A percentile compares a stretch with the other conserved stretches of the same genome.
phyloP scores from a whole-genome alignment of 148 eudicot species.

The Chenopodium quinoa region DNA sequence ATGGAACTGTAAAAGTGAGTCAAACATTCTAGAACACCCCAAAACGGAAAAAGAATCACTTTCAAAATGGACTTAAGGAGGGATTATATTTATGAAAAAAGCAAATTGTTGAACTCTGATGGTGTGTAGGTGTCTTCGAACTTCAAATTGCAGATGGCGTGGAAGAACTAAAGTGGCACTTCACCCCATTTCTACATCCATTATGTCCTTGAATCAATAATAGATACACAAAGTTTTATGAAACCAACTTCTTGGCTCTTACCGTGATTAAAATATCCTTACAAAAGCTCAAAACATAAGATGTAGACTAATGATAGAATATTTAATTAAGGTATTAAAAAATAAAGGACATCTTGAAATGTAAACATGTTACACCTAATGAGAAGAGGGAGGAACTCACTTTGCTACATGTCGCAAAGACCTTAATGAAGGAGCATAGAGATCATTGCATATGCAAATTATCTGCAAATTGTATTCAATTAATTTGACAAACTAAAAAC shows the following conservation, averaged over 20 bases:
- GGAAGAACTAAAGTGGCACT: neutral
- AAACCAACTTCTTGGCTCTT: neutral
- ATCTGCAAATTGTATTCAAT: conserved; percentile 48
- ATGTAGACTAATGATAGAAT: neutral
- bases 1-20: too few species aligned
- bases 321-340: too few species aligned
- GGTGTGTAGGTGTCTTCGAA: too few species aligned
- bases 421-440: conserved; percentile 92
- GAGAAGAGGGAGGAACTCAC: conserved; percentile 44
- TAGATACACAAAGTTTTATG: neutral
- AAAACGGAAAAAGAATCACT: too few species aligned
- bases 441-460: conserved; percentile 96
- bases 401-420: conserved; percentile 92
- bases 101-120: too few species aligned
- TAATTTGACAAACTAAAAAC: conserved; percentile 7
- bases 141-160: neutral
- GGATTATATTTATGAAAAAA: too few species aligned
- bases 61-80: too few species aligned
- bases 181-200: neutral
- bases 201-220: neutral
- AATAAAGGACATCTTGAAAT: neutral
- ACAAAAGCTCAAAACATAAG: neutral
- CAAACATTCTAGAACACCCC: too few species aligned
- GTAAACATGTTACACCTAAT: neutral
- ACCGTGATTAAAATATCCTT: neutral